Percentiles rank a stretch among this genome's conserved stretches.
Evolutionary conservation across 495 filamentous ascomycete genomes (phyloP).

Genomic region (Aspergillus baeticus): DNA sequence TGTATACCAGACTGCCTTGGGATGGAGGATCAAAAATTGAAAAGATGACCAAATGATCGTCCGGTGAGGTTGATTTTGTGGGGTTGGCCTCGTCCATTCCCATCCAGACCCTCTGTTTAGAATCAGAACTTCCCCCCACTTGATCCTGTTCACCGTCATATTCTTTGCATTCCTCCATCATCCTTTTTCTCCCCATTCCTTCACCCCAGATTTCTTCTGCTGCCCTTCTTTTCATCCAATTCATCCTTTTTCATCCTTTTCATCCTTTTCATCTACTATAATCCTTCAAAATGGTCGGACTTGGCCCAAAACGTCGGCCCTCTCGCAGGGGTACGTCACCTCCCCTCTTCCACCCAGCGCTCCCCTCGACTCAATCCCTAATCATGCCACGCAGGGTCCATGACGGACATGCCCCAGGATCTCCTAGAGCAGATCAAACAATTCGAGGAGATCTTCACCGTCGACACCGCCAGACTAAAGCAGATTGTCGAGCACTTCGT

Average conservation of each 20-base stretch:
- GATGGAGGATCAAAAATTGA: too few relatives aligned
- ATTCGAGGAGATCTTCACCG: slow-evolving; percentile 82
- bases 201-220: slow-evolving; percentile 1
- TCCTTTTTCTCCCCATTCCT: slow-evolving; percentile 3
- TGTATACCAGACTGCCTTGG: too few relatives aligned
- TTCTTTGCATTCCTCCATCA: slow-evolving; percentile 12
- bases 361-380: slow-evolving; percentile 12
- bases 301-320: slow-evolving; percentile 68
- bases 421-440: slow-evolving; percentile 79
- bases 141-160: not conserved
- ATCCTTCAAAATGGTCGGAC: slow-evolving; percentile 65
- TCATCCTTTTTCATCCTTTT: not conserved
- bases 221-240: not conserved
- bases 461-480: slow-evolving; percentile 79
- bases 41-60: slow-evolving; percentile 5
- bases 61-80: slow-evolving; percentile 10
- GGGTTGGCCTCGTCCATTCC: slow-evolving; percentile 23
- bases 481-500: slow-evolving; percentile 85
- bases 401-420: slow-evolving; percentile 80
- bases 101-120: not conserved
- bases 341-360: slow-evolving; percentile 18
- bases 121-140: not conserved
- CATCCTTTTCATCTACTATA: not conserved
- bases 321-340: slow-evolving; percentile 69
- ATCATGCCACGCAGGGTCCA: slow-evolving; percentile 58